Conservation (phyloP, 305 asterid species). For the Solanum hybrid region DNA sequence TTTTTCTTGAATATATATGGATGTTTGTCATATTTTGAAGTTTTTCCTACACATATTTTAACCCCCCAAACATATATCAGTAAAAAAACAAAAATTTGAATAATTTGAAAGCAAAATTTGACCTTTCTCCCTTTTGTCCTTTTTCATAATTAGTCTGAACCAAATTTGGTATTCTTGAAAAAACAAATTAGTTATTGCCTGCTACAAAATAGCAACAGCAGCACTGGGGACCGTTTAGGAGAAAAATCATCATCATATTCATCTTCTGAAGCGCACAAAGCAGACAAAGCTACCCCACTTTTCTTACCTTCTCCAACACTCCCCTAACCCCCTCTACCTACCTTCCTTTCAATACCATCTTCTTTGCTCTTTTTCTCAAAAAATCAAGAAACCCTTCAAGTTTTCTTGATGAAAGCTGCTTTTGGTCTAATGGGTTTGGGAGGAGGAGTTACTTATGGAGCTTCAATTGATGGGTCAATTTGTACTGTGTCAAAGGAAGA, state of each 20-base stretch:
- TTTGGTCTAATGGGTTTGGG: constrained; percentile 4
- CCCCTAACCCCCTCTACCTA: background rate
- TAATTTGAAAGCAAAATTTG: background rate
- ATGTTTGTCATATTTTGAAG: no score
- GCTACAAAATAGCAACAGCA: background rate
- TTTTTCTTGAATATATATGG: no score
- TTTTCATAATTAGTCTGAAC: background rate
- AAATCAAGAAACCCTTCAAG: background rate
- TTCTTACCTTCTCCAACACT: constrained; percentile 4
- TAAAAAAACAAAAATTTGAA: background rate
- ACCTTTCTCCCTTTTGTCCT: background rate
- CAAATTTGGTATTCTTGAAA: background rate
- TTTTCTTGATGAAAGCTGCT: constrained; percentile 10
- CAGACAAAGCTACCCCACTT: constrained; percentile 37
- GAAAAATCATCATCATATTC: constrained; percentile 18
- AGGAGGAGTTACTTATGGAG: background rate
- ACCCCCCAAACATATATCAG: background rate
- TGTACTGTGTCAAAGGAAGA: constrained; percentile 38
- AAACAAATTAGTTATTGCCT: background rate
- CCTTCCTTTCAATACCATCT: background rate
- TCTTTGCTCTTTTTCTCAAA: background rate
- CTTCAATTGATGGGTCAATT: constrained; percentile 20
- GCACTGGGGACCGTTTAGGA: constrained; percentile 17
- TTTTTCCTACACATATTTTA: no score
- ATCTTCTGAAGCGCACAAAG: constrained; percentile 38